These are phyloP conservation scores for Kazachstania africana DNA, from an alignment of 805 yeast genomes.

Conservation along the genomic window DNA sequence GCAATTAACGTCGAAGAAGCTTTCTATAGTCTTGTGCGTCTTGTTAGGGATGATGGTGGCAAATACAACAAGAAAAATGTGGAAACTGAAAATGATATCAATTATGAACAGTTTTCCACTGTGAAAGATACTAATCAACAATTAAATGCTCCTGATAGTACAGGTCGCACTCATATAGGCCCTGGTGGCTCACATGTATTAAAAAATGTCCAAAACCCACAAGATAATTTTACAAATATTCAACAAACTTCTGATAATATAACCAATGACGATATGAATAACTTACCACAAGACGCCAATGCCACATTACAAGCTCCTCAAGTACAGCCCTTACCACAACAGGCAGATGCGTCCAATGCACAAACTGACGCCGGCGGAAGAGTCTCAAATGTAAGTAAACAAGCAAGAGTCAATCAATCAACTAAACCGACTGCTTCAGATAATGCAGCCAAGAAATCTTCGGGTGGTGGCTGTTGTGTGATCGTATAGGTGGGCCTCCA, in stretches of 20 bases:
- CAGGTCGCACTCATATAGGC: too few relatives aligned
- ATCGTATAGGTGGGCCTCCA: too few relatives aligned
- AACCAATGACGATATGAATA: too few relatives aligned
- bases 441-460: constrained; percentile 1
- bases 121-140: neutral
- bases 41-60: constrained; percentile 31
- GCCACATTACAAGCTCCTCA: too few relatives aligned
- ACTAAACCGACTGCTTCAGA: too few relatives aligned
- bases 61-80: constrained; percentile 15
- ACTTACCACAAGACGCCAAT: too few relatives aligned
- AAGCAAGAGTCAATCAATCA: constrained; percentile 4
- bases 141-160: neutral
- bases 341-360: neutral
- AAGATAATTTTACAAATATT: neutral
- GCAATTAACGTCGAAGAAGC: constrained; percentile 79
- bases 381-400: constrained; percentile 1
- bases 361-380: neutral
- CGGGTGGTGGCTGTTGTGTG: constrained; percentile 28
- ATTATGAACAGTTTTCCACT: neutral
- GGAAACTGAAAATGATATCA: constrained; percentile 1
- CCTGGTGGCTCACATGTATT: too few relatives aligned
- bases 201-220: neutral
- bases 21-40: constrained; percentile 54
- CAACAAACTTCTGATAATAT: too few relatives aligned
- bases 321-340: too few relatives aligned